Evolutionary conservation across 331 rosid genomes (phyloP), one percentile per base, ranked within the genome.

Genomic region (Pyracantha coccinea): DNA sequence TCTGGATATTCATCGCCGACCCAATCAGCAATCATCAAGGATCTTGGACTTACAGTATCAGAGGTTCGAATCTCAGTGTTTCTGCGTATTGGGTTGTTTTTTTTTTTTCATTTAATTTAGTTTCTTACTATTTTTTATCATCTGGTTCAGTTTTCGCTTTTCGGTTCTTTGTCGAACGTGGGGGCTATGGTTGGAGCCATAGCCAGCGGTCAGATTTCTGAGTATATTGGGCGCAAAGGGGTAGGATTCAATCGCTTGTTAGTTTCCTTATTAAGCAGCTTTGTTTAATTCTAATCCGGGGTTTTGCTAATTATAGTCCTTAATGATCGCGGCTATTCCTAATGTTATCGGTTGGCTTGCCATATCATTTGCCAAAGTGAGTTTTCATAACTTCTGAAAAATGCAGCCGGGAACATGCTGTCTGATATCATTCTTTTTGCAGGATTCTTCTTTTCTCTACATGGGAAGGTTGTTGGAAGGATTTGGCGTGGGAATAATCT

Each of bases 171-270:
- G 33, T 94, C 97, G 76, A 94, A 94, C 80, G 99, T 94, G 61
- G 99, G 99, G 35, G 97, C 97, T 61, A 94, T 94, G 99, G 84
- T 94, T 67, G 99, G 99, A 68, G 99, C 99, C 72, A 89, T 94
- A 79, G 84, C 97, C 28, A 94, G 99, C 82, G 99, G 99, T 66
- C 99, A 94, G 80, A 89, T 94, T 80, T 87, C 99, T n/a, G 99
- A 94, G 74, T 88, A 86, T 81, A 80, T 92, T 21, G 99, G 99
- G 29, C 89, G 97, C 38, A 94, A 94, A 86, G 99, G 99, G 91
- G 99, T 94, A 78, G n/a, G 71, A 61, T 60, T 66, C 21, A 2
- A 24, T 60, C 35, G n/a, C 31, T 69, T 23, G 24, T 27, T 53
- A 31, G 12, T 44, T 62, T 68, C 68, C 44, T 72, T 29, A 20